A percentile compares a stretch with the other conserved stretches of the same genome.
These are phyloP conservation scores for Mortierella antarctica DNA, from an alignment of 192 early-diverging fungal species.

Conservation along the genomic window DNA sequence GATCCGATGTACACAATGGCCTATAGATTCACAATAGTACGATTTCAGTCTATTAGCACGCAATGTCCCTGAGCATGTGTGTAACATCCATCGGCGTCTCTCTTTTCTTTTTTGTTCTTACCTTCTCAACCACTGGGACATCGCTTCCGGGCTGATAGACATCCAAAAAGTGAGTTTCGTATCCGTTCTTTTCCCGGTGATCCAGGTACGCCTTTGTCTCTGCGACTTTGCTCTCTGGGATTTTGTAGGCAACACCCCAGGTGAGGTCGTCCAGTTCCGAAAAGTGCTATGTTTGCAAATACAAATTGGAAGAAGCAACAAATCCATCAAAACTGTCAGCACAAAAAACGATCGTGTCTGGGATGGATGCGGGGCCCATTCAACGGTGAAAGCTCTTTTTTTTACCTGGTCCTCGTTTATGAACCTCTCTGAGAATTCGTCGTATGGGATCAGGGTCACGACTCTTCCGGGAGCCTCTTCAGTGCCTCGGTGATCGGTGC, in stretches of 20 bases:
- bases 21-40: constrained; percentile 9
- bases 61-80: not conserved
- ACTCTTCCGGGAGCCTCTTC: constrained; percentile 82
- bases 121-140: constrained; percentile 63
- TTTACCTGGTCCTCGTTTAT: constrained; percentile 59
- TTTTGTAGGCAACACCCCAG: constrained; percentile 89
- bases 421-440: constrained; percentile 70
- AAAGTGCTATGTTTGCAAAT: constrained; percentile 31
- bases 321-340: not conserved
- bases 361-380: not conserved
- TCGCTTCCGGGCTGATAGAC: constrained; percentile 61
- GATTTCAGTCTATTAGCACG: not conserved
- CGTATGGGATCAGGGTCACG: constrained; percentile 80
- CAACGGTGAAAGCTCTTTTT: not conserved
- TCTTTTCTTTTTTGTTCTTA: constrained; percentile 18
- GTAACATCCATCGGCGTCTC: not conserved
- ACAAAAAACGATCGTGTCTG: not conserved
- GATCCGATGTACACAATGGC: constrained; percentile 87
- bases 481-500: constrained; percentile 90
- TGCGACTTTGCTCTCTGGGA: constrained; percentile 70
- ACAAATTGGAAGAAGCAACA: not conserved
- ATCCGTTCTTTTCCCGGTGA: constrained; percentile 92
- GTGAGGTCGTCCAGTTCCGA: constrained; percentile 63
- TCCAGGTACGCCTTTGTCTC: constrained; percentile 81
- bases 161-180: constrained; percentile 70